Base-by-base conservation (phyloP, 1,139 yeast species). In the Sugiyamaella pinicola region DNA sequence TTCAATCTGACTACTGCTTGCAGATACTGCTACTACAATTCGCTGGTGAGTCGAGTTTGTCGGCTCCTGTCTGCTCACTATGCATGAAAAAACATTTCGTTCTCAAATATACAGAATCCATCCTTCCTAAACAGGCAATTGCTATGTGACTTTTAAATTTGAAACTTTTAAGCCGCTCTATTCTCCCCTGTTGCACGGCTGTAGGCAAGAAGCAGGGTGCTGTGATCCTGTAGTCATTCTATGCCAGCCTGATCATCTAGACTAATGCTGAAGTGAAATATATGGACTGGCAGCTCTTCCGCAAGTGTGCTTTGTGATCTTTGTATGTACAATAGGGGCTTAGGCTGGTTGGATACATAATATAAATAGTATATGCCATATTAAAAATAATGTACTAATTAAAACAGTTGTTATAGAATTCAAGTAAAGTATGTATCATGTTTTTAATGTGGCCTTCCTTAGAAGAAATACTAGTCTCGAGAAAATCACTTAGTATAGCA, bases 21-120 rank as follows among this genome's bases (percentile, higher is more conserved):
- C 43, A 22, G 13, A 31, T 31, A 39, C 21, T 38, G 18, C 41
- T n/a, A n/a, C n/a, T n/a, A n/a, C n/a, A n/a, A 18, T 17, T n/a
- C 13, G 12, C 31, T 39, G 15, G 33, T 19, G 21, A 17, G 33
- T 26, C 33, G 33, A 22, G 44, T 17, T 17, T 10, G 22, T 21
- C 43, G 12, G 28, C 33, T 19, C n/a, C 7, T 35, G 12, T 26
- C n/a, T n/a, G n/a, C 33, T 21, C 9, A 28, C 15, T 26, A n/a
- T 24, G 43, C 43, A 39, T 39, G 43, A 39, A 39, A 21, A 45
- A 45, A 10, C 29, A n/a, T 45, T 33, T 28, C 33, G 48, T 45
- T 15, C 48, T 35, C 34, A 45, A 34, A 45, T 22, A 13, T 45
- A 45, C 48, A 15, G 33, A 1, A 12, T 15, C 4, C 24, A 15